These are phyloP conservation scores for Cutaneotrichosporon sp. DNA, from an alignment of 1,284 basidiomycete genomes.

Conservation along the genomic window DNA sequence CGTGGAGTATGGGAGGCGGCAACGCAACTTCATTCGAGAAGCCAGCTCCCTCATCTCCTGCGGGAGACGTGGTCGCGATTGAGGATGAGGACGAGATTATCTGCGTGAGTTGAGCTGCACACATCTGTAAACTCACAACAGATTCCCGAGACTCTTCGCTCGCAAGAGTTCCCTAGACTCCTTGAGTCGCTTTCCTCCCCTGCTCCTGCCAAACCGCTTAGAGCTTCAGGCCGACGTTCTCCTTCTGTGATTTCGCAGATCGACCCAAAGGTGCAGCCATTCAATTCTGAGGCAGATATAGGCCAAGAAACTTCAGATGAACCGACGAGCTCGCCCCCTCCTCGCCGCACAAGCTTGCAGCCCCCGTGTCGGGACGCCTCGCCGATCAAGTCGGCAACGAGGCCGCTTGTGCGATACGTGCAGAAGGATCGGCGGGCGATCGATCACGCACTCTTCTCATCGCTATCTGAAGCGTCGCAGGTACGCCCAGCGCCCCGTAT, in stretches of 20 bases:
- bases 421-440: neutral
- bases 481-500: neutral
- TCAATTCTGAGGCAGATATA: too few species aligned
- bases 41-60: neutral
- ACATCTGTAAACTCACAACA: conserved; percentile 10
- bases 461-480: neutral
- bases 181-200: conserved; percentile 12
- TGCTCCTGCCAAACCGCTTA: neutral
- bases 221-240: neutral
- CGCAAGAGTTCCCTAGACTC: conserved; percentile 25
- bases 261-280: too few species aligned
- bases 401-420: conserved; percentile 4
- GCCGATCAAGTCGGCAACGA: neutral
- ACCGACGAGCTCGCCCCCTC: neutral
- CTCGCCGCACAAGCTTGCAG: neutral
- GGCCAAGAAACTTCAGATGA: neutral
- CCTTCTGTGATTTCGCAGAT: too few species aligned
- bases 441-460: conserved; percentile 6
- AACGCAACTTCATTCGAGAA: too few species aligned
- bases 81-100: conserved; percentile 17
- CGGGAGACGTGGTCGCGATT: conserved; percentile 15
- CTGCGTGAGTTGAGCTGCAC: conserved; percentile 18
- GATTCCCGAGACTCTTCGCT: conserved; percentile 20
- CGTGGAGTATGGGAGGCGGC: conserved; percentile 29
- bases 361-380: too few species aligned